Evolutionary conservation across 495 filamentous ascomycete species (phyloP).

Genomic region (Xylaria sp.): DNA sequence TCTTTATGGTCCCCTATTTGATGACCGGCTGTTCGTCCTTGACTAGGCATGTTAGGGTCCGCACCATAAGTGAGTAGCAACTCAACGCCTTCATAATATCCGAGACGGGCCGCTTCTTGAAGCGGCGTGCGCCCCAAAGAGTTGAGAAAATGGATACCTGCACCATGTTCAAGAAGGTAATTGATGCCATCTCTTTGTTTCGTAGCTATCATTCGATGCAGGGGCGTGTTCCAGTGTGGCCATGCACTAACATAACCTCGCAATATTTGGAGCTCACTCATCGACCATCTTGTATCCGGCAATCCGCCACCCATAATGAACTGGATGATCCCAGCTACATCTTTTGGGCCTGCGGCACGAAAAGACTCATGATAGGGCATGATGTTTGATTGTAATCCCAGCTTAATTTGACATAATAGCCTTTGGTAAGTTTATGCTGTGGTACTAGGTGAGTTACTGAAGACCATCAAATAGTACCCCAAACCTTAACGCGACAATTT

Average conservation of each 20-base stretch:
- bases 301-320: background rate
- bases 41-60: constrained; percentile 7
- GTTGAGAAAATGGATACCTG: background rate
- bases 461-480: no score
- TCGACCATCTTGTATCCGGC: background rate
- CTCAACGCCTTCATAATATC: constrained; percentile 9
- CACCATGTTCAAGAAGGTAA: background rate
- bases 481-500: no score
- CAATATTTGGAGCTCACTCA: constrained; percentile 2
- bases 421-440: background rate
- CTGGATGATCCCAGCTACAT: background rate
- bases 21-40: background rate
- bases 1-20: background rate
- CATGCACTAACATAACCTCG: background rate
- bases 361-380: background rate
- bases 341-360: constrained; percentile 6
- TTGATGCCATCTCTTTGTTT: background rate
- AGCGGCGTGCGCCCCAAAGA: background rate
- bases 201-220: constrained; percentile 13
- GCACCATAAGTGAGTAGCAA: constrained; percentile 23
- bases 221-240: constrained; percentile 2
- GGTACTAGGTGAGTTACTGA: background rate
- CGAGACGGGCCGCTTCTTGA: background rate
- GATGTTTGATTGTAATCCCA: background rate
- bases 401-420: background rate